Base-by-base conservation (phyloP, 768 basidiomycete genomes). In the Pluteus cervinus region DNA sequence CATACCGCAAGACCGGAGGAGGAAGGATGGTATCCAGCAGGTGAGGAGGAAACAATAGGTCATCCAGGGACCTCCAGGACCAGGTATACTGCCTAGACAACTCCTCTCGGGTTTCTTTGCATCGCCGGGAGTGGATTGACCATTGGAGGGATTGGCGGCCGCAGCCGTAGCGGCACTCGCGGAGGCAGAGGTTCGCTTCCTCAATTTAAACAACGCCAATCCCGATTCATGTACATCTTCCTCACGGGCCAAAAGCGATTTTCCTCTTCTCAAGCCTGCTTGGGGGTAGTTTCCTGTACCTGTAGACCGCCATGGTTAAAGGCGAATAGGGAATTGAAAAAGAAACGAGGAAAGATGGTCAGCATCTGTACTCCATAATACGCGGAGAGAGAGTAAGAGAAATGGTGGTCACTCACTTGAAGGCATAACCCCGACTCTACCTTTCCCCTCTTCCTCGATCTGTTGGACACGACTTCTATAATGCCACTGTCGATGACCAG, bases 21-120 rank as follows among this genome's bases (percentile, higher is more conserved):
- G 43, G 42, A 86, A 78, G 2, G 76, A 62, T 2, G 96, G 96
- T n/a, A 94, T 65, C 50, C 81, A 81, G 50, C 72, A 75, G 5
- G 96, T 99, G 36, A 96, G 44, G 46, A 92, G 50, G 58, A 80
- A 81, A 60, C 87, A 96, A 60, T 92, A 99, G 42, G 86, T 78
- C 81, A 96, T 94, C 92, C 92, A 98, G 17, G 81, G 77, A 34
- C 91, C 84, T 47, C 91, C 82, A 10, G 94, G 94, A 9, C 93
- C 91, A 26, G 91, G 90, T n/a, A n/a, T n/a, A n/a, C n/a, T n/a
- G n/a, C n/a, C n/a, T n/a, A n/a, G n/a, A n/a, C n/a, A n/a, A n/a
- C n/a, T n/a, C n/a, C n/a, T n/a, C n/a, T n/a, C n/a, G n/a, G n/a
- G n/a, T n/a, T n/a, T n/a, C n/a, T n/a, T n/a, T n/a, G n/a, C n/a